Conservation (phyloP, 495 filamentous ascomycete genomes). For the Aspergillus olivimuriae region DNA sequence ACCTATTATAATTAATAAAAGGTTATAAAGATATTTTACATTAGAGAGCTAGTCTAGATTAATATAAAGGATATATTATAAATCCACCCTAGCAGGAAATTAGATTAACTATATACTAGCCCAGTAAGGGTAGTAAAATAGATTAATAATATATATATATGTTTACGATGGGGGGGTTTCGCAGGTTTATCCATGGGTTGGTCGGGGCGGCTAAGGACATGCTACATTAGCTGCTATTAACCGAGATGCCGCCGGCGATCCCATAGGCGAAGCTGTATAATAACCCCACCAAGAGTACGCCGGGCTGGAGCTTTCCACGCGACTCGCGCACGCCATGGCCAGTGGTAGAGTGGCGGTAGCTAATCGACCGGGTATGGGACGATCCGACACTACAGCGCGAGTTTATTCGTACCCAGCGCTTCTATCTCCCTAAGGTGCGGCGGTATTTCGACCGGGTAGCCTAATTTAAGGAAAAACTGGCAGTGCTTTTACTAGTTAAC, state of each 20-base stretch:
- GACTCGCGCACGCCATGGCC: conserved; percentile 6
- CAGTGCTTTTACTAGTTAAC: background rate
- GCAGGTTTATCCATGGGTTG: background rate
- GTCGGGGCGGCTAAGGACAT: background rate
- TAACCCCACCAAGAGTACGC: background rate
- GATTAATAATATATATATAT: too few relatives aligned
- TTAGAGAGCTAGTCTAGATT: too few relatives aligned
- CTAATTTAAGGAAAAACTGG: background rate
- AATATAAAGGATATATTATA: too few relatives aligned
- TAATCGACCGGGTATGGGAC: background rate
- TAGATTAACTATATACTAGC: too few relatives aligned
- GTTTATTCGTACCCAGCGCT: background rate
- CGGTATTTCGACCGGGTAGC: background rate
- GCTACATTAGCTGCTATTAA: background rate
- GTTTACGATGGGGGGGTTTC: background rate
- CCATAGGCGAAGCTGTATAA: background rate
- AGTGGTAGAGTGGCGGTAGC: background rate
- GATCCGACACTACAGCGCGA: background rate
- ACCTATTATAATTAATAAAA: too few relatives aligned
- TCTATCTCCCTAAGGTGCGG: background rate
- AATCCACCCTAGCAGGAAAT: too few relatives aligned
- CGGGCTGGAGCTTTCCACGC: conserved; percentile 13
- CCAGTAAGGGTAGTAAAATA: too few relatives aligned
- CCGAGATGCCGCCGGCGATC: background rate
- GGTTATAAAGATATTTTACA: too few relatives aligned